phyloP scores from a whole-genome alignment of 805 yeast genomes.

The Yarrowia keelungensis region DNA sequence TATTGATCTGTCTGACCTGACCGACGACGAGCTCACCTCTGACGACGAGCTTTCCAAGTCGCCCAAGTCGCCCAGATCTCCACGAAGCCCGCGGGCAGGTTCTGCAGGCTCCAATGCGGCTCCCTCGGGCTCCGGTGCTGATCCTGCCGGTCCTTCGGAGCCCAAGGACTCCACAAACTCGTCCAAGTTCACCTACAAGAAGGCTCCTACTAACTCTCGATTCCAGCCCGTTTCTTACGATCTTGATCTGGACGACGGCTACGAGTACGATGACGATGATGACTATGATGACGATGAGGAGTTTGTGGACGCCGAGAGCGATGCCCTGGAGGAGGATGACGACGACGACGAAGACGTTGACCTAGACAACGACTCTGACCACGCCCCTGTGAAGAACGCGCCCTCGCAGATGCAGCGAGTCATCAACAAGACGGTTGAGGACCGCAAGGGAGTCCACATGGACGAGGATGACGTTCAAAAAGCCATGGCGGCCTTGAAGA shows the following conservation, averaged over 20 bases:
- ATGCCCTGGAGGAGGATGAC: constrained; percentile 39
- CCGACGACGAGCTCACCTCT: constrained; percentile 28
- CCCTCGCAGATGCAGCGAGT: constrained; percentile 29
- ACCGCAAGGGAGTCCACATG: not conserved
- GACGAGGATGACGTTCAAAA: constrained; percentile 19
- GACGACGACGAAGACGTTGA: constrained; percentile 36
- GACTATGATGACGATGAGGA: constrained; percentile 41
- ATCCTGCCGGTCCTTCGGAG: constrained; percentile 26
- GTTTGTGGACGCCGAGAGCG: constrained; percentile 41
- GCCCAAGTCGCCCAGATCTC: constrained; percentile 69
- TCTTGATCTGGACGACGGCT: constrained; percentile 41
- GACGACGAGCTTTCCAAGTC: constrained; percentile 27
- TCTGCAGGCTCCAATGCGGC: constrained; percentile 19
- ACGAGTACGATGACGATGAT: constrained; percentile 42
- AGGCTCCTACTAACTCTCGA: constrained; percentile 33
- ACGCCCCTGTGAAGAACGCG: constrained; percentile 12
- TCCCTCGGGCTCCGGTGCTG: constrained; percentile 12
- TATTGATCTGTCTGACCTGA: constrained; percentile 54
- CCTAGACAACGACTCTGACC: constrained; percentile 34
- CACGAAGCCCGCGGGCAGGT: constrained; percentile 56
- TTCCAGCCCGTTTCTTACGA: constrained; percentile 39
- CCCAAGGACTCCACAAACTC: constrained; percentile 27
- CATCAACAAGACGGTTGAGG: constrained; percentile 28
- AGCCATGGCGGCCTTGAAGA: constrained; percentile 28
- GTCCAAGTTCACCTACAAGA: constrained; percentile 28